Evolutionary conservation across 2,329 filamentous ascomycete genomes (phyloP).

Genomic region (Aspergillus ruber): DNA sequence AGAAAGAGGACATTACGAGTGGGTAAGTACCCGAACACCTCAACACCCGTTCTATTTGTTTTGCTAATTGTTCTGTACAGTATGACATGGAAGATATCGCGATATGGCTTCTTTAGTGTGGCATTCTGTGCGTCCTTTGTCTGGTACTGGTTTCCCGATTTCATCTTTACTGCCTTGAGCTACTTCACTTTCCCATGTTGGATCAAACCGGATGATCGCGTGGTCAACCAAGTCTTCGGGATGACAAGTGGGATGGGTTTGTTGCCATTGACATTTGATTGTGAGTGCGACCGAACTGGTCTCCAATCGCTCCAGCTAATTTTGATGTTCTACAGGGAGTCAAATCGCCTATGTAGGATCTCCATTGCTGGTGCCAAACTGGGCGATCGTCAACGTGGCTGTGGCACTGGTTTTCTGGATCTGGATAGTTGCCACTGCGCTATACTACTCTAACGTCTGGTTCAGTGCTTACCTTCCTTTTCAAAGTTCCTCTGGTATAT

Average conservation of each 20-base stretch:
- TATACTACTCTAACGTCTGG: conserved; percentile 12
- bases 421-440: background rate
- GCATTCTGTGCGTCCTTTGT: conserved; percentile 16
- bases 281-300: background rate
- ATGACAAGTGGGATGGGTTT: conserved; percentile 13
- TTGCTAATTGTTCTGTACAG: background rate
- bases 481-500: conserved; percentile 19
- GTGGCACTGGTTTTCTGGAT: background rate
- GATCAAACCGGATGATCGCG: conserved; percentile 39
- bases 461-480: conserved; percentile 14
- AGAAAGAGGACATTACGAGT: background rate
- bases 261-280: conserved; percentile 14
- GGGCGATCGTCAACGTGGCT: background rate
- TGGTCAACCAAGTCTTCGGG: conserved; percentile 38
- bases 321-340: background rate
- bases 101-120: conserved; percentile 24
- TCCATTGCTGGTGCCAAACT: background rate
- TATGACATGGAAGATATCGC: conserved; percentile 20
- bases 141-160: conserved; percentile 47
- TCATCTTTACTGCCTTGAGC: conserved; percentile 42
- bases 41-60: background rate
- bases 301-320: background rate
- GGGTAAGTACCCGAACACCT: background rate
- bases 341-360: background rate
- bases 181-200: conserved; percentile 42